Base-by-base conservation (phyloP, 257 asterid species). In the Solanum rostratum region DNA sequence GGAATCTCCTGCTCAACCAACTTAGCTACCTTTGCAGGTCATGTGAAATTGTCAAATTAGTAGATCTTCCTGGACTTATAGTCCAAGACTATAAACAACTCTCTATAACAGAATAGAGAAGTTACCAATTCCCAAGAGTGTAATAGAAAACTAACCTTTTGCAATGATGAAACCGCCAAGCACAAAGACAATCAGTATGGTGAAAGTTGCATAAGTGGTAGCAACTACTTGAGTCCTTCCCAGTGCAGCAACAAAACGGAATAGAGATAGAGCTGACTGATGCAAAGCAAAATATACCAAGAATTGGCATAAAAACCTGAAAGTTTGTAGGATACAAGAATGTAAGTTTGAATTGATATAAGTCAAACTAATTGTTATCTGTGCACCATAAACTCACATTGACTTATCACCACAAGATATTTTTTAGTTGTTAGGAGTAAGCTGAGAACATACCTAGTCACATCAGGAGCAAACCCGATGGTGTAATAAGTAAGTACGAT, bases 241-340 rank as follows among this genome's bases (percentile, higher is more conserved):
- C 71, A 96, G 90, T 55, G 94, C 97, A 16, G 92, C 98, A 60
- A 94, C 89, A 80, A 93, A 91, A 63, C 99, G 92, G 85, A 93
- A 96, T 60, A 96, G 94, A n/a, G 98, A 90, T 81, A 96, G 83
- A 84, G 99, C 99, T 97, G 94, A 93, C 90, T 93, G 97, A 90
- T 96, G 98, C 87, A 96, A 82, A 3, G 97, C 97, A 62, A 96
- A 90, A 57, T 89, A 96, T n/a, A 91, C 95, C 92, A 96, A 88
- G 45, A 96, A 86, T 85, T 96, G 99, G 68, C 95, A 89, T 76
- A 96, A 92, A 87, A 94, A 94, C 92, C 99, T 96, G 94, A 73
- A 90, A 84, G 73, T 41, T 20, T 41, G 33, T 12, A 46, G 79
- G 68, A 78, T 62, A 30, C 68, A 52, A 82, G 37, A 71, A 84